A percentile compares a stretch with the other conserved stretches of the same genome.
These are phyloP conservation scores for Clavispora fructus DNA, from an alignment of 805 yeast species.

Conservation along the genomic window DNA sequence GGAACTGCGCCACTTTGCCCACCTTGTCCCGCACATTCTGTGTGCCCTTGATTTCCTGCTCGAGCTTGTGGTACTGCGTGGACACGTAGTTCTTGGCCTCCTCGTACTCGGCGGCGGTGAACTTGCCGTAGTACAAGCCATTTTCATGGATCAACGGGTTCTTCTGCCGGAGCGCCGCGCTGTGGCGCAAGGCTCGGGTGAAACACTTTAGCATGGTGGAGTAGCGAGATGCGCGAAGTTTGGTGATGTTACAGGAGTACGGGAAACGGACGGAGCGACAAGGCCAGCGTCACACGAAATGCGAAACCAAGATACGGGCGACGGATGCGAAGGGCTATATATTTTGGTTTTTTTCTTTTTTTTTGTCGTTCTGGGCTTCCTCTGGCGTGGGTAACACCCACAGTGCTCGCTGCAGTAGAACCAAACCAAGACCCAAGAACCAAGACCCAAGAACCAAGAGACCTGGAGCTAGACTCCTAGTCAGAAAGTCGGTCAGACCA, in stretches of 20 bases:
- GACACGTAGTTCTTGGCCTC: conserved; percentile 31
- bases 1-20: conserved; percentile 33
- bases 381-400: too few relatives aligned
- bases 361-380: too few relatives aligned
- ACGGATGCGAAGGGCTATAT: too few relatives aligned
- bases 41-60: conserved; percentile 33
- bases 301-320: too few relatives aligned
- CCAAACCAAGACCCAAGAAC: too few relatives aligned
- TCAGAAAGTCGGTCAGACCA: too few relatives aligned
- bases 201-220: not conserved
- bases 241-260: not conserved
- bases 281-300: too few relatives aligned
- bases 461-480: too few relatives aligned
- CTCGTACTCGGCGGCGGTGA: conserved; percentile 35
- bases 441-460: too few relatives aligned
- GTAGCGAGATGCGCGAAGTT: not conserved
- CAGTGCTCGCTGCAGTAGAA: too few relatives aligned
- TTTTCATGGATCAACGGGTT: conserved; percentile 19
- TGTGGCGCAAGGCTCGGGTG: not conserved
- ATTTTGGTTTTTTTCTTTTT: too few relatives aligned
- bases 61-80: conserved; percentile 27
- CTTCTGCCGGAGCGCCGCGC: not conserved
- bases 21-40: conserved; percentile 31
- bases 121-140: conserved; percentile 29
- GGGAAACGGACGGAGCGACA: too few relatives aligned